A percentile compares a stretch with the other conserved stretches of the same genome.
These are phyloP conservation scores for Penicillium argentinense DNA, from an alignment of 495 filamentous ascomycete species.

Conservation along the genomic window DNA sequence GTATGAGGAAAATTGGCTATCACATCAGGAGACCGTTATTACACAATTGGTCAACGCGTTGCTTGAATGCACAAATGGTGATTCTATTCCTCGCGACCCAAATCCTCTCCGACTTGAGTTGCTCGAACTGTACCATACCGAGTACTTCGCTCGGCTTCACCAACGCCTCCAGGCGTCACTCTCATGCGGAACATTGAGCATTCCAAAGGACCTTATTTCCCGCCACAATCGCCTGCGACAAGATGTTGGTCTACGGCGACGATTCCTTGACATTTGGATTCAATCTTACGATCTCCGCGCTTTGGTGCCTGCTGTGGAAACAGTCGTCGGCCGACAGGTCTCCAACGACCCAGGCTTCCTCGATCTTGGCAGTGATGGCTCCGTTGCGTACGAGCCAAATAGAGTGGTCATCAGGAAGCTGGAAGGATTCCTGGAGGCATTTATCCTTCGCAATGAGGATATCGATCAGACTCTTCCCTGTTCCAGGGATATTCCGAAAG, in stretches of 20 bases:
- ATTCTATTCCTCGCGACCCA: conserved; percentile 19
- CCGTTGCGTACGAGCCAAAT: background rate
- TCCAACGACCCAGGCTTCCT: conserved; percentile 11
- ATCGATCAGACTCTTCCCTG: conserved; percentile 16
- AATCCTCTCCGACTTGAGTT: conserved; percentile 43
- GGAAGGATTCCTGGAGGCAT: conserved; percentile 55
- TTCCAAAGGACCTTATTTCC: conserved; percentile 51
- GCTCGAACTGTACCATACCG: conserved; percentile 56
- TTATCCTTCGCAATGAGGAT: conserved; percentile 62
- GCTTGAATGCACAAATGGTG: conserved; percentile 37
- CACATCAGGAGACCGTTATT: conserved; percentile 61
- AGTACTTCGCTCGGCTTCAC: conserved; percentile 52
- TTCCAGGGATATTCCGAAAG: conserved; percentile 32
- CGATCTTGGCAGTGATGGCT: background rate
- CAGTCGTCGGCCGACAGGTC: conserved; percentile 59
- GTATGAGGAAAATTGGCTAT: conserved; percentile 67
- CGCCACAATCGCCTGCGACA: conserved; percentile 49
- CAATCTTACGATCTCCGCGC: conserved; percentile 53
- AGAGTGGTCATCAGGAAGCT: conserved; percentile 42
- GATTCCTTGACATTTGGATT: conserved; percentile 58
- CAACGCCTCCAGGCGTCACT: conserved; percentile 63
- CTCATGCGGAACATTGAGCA: conserved; percentile 58
- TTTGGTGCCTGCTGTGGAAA: conserved; percentile 56
- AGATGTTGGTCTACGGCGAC: conserved; percentile 58
- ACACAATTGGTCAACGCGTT: conserved; percentile 61